These are phyloP conservation scores for Porogramme epimiltina DNA, from an alignment of 1,284 basidiomycete genomes.

Conservation along the genomic window DNA sequence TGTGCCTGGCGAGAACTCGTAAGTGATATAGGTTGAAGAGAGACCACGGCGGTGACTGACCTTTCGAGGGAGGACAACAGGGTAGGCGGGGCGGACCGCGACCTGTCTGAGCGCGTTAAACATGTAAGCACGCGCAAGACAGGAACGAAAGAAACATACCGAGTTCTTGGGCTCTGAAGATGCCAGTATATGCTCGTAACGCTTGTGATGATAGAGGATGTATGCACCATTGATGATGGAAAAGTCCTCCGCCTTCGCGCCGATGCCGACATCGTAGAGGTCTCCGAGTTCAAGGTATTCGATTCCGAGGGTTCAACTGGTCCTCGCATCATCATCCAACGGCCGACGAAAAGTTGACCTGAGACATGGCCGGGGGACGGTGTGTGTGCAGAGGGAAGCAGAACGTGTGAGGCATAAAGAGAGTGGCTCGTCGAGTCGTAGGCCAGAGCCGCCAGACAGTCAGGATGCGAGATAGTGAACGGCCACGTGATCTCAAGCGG, in stretches of 20 bases:
- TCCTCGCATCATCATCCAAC: constrained; percentile 32
- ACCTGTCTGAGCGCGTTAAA: constrained; percentile 42
- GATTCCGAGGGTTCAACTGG: constrained; percentile 16
- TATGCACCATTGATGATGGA: constrained; percentile 62
- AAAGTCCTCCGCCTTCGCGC: constrained; percentile 68
- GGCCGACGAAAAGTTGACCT: constrained; percentile 32
- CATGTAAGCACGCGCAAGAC: not conserved
- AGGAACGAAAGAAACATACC: constrained; percentile 7
- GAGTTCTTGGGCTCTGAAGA: constrained; percentile 28
- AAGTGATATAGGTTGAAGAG: not conserved
- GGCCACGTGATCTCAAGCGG: no score
- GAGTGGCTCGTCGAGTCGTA: no score
- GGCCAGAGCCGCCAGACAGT: no score
- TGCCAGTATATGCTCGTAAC: not conserved
- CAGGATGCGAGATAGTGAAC: no score
- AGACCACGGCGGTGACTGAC: constrained; percentile 27
- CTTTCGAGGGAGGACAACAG: constrained; percentile 60
- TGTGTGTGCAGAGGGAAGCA: no score
- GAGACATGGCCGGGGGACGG: constrained; percentile 27
- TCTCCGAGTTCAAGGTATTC: constrained; percentile 74
- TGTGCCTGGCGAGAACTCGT: constrained; percentile 45
- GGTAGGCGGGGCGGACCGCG: constrained; percentile 59
- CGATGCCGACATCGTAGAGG: constrained; percentile 68
- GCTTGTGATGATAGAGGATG: not conserved
- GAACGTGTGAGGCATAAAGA: no score